Evolutionary conservation across 2,329 filamentous ascomycete species (phyloP).

Genomic region (Elsinoe ampelina): DNA sequence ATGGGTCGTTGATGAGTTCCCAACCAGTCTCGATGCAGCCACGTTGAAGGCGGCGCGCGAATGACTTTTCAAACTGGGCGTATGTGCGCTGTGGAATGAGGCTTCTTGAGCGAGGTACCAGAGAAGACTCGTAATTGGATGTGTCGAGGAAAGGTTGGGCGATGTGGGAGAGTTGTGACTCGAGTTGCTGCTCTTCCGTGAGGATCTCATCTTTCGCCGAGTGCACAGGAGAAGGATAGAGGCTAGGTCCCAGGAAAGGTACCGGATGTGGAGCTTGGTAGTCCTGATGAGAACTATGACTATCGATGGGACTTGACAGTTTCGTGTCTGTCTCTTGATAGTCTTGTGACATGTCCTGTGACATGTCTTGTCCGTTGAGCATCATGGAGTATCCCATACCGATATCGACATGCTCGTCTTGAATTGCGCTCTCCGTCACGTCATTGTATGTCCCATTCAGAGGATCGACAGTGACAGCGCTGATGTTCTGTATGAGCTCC

Average conservation of each 20-base stretch:
- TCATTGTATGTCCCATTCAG: slow-evolving; percentile 4
- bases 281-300: not conserved
- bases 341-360: not conserved
- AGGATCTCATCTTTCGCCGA: slow-evolving; percentile 31
- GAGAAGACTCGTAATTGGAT: not conserved
- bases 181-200: slow-evolving; percentile 10
- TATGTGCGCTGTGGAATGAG: slow-evolving; percentile 32
- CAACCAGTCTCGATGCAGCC: slow-evolving; percentile 54
- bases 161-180: not conserved
- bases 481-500: slow-evolving; percentile 9
- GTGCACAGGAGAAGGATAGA: not conserved
- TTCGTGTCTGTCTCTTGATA: not conserved
- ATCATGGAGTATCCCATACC: slow-evolving; percentile 23
- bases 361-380: slow-evolving; percentile 7
- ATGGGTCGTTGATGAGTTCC: slow-evolving; percentile 33
- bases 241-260: not conserved
- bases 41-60: slow-evolving; percentile 62
- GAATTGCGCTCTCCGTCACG: not conserved
- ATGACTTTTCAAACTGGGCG: slow-evolving; percentile 55
- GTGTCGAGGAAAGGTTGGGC: not conserved
- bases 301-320: not conserved
- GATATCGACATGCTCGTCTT: slow-evolving; percentile 13
- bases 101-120: not conserved
- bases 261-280: not conserved
- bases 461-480: slow-evolving; percentile 11